phyloP scores from a whole-genome alignment of 148 eudicot species.

The Heliamphora exappendiculata region DNA sequence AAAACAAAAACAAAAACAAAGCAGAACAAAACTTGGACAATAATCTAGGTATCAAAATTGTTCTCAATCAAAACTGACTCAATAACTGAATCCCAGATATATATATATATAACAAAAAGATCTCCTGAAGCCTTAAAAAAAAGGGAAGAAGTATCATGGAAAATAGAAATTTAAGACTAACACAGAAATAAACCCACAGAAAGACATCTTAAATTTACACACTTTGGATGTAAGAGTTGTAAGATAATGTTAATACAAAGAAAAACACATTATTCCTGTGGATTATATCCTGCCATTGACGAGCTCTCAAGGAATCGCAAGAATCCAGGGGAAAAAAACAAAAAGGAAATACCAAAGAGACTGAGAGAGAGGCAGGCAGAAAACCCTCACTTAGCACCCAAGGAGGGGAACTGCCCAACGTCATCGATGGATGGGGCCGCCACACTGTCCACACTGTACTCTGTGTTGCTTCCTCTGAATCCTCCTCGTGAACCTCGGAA shows the following conservation, averaged over 20 bases:
- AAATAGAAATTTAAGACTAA: constrained; percentile 7
- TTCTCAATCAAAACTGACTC: constrained; percentile 10
- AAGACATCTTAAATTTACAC: constrained; percentile 31
- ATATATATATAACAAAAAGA: no score
- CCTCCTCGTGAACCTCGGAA: constrained; percentile 44
- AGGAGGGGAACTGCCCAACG: constrained; percentile 35
- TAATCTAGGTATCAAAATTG: constrained; percentile 3
- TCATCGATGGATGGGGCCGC: constrained; percentile 43
- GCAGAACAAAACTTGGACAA: no score
- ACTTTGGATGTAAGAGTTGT: not conserved
- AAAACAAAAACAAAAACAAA: not conserved
- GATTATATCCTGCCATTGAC: not conserved
- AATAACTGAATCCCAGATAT: constrained; percentile 1
- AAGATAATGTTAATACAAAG: constrained; percentile 16
- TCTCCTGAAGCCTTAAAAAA: not conserved
- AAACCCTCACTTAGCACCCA: constrained; percentile 35
- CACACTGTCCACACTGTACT: constrained; percentile 19
- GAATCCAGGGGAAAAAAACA: not conserved
- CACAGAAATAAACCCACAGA: constrained; percentile 5
- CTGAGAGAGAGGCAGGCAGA: not conserved
- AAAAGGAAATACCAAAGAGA: not conserved
- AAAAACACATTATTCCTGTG: constrained; percentile 28
- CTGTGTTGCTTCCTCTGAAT: constrained; percentile 26
- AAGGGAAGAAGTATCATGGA: not conserved
- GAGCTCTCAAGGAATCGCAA: constrained; percentile 16